A percentile compares a stretch with the other conserved stretches of the same genome.
Evolutionary conservation across 495 filamentous ascomycete genomes (phyloP).

Genomic region (Hypoxylon perforatum): DNA sequence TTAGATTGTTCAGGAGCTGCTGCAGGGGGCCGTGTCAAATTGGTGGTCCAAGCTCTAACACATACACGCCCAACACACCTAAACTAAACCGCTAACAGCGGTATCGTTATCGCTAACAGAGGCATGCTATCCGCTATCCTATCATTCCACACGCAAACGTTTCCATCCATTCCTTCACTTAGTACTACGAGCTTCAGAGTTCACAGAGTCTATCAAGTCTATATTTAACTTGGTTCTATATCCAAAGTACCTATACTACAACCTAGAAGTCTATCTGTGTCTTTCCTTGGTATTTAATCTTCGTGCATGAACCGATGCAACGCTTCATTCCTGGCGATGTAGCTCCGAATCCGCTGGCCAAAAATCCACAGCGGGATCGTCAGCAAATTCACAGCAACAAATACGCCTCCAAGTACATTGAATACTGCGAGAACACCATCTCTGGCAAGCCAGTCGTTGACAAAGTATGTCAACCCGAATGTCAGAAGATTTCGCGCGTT

Average conservation of each 20-base stretch:
- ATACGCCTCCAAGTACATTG: slow-evolving; percentile 60
- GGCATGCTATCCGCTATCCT: no score
- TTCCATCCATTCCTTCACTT: background rate
- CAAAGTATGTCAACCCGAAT: slow-evolving; percentile 65
- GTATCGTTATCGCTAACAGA: background rate
- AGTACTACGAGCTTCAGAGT: no score
- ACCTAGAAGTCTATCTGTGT: background rate
- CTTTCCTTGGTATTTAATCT: slow-evolving; percentile 27
- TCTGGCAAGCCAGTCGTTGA: slow-evolving; percentile 60
- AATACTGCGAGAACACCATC: slow-evolving; percentile 62
- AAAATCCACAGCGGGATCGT: slow-evolving; percentile 67
- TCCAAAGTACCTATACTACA: no score
- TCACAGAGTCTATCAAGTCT: background rate
- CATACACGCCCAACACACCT: background rate
- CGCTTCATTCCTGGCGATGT: slow-evolving; percentile 57
- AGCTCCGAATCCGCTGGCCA: slow-evolving; percentile 60
- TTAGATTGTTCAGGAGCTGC: slow-evolving; percentile 42
- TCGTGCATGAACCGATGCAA: slow-evolving; percentile 64
- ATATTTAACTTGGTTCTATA: no score
- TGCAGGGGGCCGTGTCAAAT: slow-evolving; percentile 39
- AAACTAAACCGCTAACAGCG: background rate
- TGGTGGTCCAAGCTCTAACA: slow-evolving; percentile 9
- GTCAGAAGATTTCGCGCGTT: slow-evolving; percentile 65
- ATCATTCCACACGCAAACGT: slow-evolving; percentile 2
- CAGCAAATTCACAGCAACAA: slow-evolving; percentile 57